phyloP scores from a whole-genome alignment of 2,329 filamentous ascomycete species.

The Gyromitra esculenta region DNA sequence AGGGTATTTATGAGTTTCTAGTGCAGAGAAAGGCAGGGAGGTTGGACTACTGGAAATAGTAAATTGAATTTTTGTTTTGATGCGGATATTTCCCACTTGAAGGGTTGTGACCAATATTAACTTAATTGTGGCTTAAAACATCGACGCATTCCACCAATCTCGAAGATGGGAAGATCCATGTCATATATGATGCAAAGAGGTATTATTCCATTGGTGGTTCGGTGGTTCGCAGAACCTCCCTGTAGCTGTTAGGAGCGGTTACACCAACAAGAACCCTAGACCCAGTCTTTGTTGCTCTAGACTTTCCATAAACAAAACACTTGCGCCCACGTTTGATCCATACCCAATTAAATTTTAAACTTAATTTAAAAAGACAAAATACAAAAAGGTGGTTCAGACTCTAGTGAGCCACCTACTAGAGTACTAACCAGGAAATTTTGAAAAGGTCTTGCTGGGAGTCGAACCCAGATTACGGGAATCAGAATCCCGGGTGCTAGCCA shows the following conservation, averaged over 20 bases:
- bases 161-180: background rate
- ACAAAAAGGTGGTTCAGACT: background rate
- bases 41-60: constrained; percentile 3
- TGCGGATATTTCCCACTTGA: constrained; percentile 1
- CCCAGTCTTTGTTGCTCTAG: too few relatives aligned
- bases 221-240: background rate
- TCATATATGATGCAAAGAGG: background rate
- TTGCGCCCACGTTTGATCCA: too few relatives aligned
- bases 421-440: background rate
- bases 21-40: background rate
- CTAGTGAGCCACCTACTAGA: constrained; percentile 12
- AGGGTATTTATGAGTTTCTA: constrained; percentile 27
- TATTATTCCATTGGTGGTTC: background rate
- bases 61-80: constrained; percentile 28
- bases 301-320: too few relatives aligned
- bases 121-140: background rate
- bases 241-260: background rate
- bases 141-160: background rate
- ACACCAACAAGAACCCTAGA: too few relatives aligned
- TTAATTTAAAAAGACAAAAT: background rate
- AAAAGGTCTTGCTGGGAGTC: constrained; percentile 36
- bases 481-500: constrained; percentile 51
- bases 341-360: background rate
- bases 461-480: constrained; percentile 50
- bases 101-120: background rate